Evolutionary conservation across 1,284 basidiomycete genomes (phyloP).

Genomic region (Chalciporus sp.): DNA sequence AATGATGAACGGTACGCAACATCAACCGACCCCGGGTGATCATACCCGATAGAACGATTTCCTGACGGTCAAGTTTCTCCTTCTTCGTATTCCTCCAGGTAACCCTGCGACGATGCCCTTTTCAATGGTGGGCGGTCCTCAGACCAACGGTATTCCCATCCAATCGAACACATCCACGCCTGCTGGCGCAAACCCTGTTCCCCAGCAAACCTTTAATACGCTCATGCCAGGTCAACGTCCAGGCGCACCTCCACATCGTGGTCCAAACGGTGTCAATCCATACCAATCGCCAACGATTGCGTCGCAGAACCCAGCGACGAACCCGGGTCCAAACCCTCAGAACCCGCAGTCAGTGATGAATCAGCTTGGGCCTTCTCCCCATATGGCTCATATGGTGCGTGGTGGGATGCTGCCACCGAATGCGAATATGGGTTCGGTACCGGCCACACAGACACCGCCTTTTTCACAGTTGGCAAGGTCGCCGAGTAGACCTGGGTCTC

Average conservation of each 20-base stretch:
- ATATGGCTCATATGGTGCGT: slow-evolving; percentile 47
- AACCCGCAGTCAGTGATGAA: slow-evolving; percentile 48
- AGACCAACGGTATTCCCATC: slow-evolving; percentile 48
- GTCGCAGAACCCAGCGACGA: slow-evolving; percentile 37
- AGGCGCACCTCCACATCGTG: slow-evolving; percentile 38
- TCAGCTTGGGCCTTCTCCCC: slow-evolving; percentile 52
- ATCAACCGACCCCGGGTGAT: background rate
- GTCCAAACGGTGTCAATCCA: slow-evolving; percentile 40
- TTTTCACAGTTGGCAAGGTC: slow-evolving; percentile 48
- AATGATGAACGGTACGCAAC: slow-evolving; percentile 37
- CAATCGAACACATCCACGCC: slow-evolving; percentile 33
- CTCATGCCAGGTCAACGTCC: slow-evolving; percentile 38
- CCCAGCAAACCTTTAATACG: slow-evolving; percentile 24
- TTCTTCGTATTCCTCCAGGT: slow-evolving; percentile 21
- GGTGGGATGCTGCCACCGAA: slow-evolving; percentile 52
- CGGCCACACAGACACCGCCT: slow-evolving; percentile 42
- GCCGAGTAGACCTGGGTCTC: slow-evolving; percentile 58
- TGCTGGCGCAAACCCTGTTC: slow-evolving; percentile 25
- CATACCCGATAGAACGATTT: slow-evolving; percentile 18
- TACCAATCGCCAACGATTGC: slow-evolving; percentile 48
- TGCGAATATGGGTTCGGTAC: slow-evolving; percentile 38
- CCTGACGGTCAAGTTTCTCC: slow-evolving; percentile 36
- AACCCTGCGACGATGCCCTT: slow-evolving; percentile 36
- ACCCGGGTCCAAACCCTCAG: slow-evolving; percentile 30
- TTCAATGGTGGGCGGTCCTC: slow-evolving; percentile 30